phyloP scores from a whole-genome alignment of 1,284 basidiomycete species.

The Apiotrichum laibachii region DNA sequence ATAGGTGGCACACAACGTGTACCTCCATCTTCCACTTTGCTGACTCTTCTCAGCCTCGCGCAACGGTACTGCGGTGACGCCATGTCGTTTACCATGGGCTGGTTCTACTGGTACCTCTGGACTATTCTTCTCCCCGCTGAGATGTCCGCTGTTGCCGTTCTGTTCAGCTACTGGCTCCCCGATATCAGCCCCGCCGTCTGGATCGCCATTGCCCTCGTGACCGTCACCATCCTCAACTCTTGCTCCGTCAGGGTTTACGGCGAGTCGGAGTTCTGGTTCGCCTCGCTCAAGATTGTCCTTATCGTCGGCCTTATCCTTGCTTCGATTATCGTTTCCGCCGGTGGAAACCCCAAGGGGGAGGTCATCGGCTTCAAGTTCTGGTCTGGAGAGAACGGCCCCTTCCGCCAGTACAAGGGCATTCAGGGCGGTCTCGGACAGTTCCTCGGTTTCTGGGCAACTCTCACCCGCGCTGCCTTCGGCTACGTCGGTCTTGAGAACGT shows the following conservation, averaged over 20 bases:
- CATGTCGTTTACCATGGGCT: constrained; percentile 76
- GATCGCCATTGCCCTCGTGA: constrained; percentile 70
- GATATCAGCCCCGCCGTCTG: constrained; percentile 63
- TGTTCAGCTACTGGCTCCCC: constrained; percentile 70
- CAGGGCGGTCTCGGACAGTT: constrained; percentile 52
- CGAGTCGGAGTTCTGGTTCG: constrained; percentile 53
- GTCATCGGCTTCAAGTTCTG: constrained; percentile 54
- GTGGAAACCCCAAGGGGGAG: constrained; percentile 50
- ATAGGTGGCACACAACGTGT: too few species aligned
- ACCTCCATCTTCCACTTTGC: too few species aligned
- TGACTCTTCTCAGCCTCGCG: constrained; percentile 57
- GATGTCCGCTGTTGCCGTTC: constrained; percentile 68
- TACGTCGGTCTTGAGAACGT: constrained; percentile 39
- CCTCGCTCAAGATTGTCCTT: constrained; percentile 74
- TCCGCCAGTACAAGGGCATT: constrained; percentile 48
- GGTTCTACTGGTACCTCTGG: constrained; percentile 79
- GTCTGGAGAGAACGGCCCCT: constrained; percentile 53
- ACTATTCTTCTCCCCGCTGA: constrained; percentile 68
- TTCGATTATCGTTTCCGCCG: constrained; percentile 62
- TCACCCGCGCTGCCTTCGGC: constrained; percentile 50
- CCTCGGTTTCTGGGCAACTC: constrained; percentile 57
- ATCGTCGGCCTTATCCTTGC: constrained; percentile 59
- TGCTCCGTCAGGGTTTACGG: constrained; percentile 61
- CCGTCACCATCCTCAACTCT: constrained; percentile 57
- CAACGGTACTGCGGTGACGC: constrained; percentile 58